These are phyloP conservation scores for Lasiosphaeriaceae sp. DNA, from an alignment of 495 filamentous ascomycete species.

Conservation along the genomic window DNA sequence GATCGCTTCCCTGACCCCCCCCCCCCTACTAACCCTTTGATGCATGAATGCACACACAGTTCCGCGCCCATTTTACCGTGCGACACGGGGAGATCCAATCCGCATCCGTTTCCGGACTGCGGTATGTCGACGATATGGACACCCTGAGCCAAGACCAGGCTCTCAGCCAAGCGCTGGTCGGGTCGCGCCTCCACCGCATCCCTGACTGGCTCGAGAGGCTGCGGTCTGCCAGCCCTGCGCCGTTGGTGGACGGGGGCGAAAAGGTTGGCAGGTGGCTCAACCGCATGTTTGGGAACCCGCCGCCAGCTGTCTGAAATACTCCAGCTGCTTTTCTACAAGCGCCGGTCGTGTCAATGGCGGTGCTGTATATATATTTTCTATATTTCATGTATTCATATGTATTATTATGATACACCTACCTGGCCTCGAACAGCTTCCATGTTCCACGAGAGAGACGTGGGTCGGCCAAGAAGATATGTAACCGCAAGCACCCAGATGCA, in stretches of 20 bases:
- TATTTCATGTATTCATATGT: too few relatives aligned
- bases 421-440: too few relatives aligned
- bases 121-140: conserved; percentile 8
- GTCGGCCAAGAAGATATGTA: too few relatives aligned
- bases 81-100: conserved; percentile 40
- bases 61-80: conserved; percentile 28
- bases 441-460: too few relatives aligned
- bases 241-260: conserved; percentile 3
- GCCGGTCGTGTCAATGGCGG: too few relatives aligned
- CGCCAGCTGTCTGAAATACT: too few relatives aligned
- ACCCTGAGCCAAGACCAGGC: conserved; percentile 7
- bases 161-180: conserved; percentile 19
- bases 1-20: background rate
- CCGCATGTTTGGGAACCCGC: conserved; percentile 32
- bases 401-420: too few relatives aligned
- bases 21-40: too few relatives aligned
- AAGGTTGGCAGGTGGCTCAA: conserved; percentile 33
- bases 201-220: conserved; percentile 31
- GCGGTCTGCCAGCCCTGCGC: conserved; percentile 1
- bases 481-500: background rate
- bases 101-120: conserved; percentile 16
- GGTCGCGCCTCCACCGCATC: conserved; percentile 37
- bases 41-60: too few relatives aligned
- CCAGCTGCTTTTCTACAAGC: too few relatives aligned
- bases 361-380: too few relatives aligned